Evolutionary conservation across 2,329 filamentous ascomycete genomes (phyloP), one percentile per base, ranked within the genome.

Genomic region (Fusarium pininemorale): DNA sequence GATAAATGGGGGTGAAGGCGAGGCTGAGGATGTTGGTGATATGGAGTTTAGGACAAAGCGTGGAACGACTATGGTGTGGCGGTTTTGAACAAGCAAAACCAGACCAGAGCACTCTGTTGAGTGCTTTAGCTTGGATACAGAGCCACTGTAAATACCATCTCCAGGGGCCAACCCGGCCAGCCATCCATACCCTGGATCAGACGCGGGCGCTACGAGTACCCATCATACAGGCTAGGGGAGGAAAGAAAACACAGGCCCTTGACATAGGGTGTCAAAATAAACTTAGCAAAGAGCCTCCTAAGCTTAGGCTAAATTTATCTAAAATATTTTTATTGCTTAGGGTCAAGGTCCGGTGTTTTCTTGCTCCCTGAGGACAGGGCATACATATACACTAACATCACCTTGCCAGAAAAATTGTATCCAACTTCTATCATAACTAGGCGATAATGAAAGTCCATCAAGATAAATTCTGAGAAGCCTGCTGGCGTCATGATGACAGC

Each of bases 21-120:
- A 74, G 56, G 37, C 58, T 74, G 54, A 75, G 42, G 37, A 73
- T 65, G 68, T 60, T 75, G 68, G 57, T 50, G 57, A 69, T 69
- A n/a, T 35, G 55, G 42, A 57, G 47, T 58, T 73, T 75, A 66
- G 30, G 56, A 63, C 48, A 47, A 51, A 68, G 68, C 56, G 44
- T 58, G 57, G 62, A 67, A 28, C 24, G 41, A 37, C 39, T 74
- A 48, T 72, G 45, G 55, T 73, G 67, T 73, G 72, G 63, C 63
- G 54, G 50, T 37, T 71, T 74, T 59, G 56, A 24, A 57, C 61
- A 50, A 53, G 68, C 56, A 60, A 65, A 68, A 71, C 55, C 63
- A 67, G 59, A 59, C 28, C 38, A 45, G 37, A 58, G 67, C 58
- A 57, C 66, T 53, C 32, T 14, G 13, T 14, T 14, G 32, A 32